A percentile compares a stretch with the other conserved stretches of the same genome.
Evolutionary conservation across 2,329 filamentous ascomycete species (phyloP).

Genomic region (Moelleriella libera): DNA sequence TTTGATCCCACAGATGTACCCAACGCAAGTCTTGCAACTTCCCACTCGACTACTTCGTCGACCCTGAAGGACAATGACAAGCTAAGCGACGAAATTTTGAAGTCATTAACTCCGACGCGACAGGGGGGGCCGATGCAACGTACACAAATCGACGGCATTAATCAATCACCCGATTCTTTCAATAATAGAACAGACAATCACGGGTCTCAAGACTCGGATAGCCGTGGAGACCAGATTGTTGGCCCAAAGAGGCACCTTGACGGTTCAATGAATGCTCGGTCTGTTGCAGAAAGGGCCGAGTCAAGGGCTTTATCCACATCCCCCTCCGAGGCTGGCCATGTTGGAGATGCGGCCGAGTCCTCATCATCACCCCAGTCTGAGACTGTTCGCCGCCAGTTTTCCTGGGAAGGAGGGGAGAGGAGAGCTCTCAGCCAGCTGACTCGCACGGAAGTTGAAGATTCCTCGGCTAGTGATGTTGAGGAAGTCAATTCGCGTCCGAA

Average conservation of each 20-base stretch:
- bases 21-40: conserved; percentile 26
- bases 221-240: conserved; percentile 41
- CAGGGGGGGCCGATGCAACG: too few species aligned
- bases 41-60: conserved; percentile 34
- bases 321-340: background rate
- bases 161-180: conserved; percentile 8
- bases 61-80: conserved; percentile 57
- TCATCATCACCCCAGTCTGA: conserved; percentile 2
- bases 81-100: conserved; percentile 61
- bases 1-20: conserved; percentile 17
- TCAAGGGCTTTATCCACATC: background rate
- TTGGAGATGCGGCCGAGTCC: background rate
- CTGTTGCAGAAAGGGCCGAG: too few species aligned
- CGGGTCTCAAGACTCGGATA: conserved; percentile 51
- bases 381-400: conserved; percentile 17
- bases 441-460: background rate
- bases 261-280: background rate
- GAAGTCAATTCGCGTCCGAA: background rate
- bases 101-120: conserved; percentile 39
- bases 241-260: conserved; percentile 5
- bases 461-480: background rate
- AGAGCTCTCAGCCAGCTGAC: background rate
- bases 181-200: conserved; percentile 42
- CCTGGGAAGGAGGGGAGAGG: conserved; percentile 19
- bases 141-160: conserved; percentile 5